Base-by-base conservation (phyloP, 129 eudicot species). In the Sambucus nigra region DNA sequence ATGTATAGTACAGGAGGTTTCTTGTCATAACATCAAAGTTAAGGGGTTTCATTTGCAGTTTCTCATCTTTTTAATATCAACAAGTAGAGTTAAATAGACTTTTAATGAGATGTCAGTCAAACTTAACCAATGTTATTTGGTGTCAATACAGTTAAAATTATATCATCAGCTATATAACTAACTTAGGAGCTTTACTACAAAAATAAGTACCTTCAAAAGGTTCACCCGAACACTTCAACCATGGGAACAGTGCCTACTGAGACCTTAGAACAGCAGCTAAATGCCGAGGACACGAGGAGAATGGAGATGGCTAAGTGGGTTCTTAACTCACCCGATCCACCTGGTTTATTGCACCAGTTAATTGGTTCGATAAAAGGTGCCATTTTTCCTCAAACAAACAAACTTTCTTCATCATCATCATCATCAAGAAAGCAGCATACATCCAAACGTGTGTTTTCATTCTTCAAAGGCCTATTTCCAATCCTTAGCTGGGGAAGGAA, bases 201-300 rank as follows among this genome's bases (percentile, higher is more conserved):
- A 57, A 39, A 33, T 7, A n/a, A 26, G 16, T 5, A 63, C 23
- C 61, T 51, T 26, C 28, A 54, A 68, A 76, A 38, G 45, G 80
- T 75, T 78, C 61, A 47, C 82, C 77, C 86, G 72, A 78, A 69
- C 75, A 83, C 83, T 75, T 78, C 77, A 79, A 53, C 60, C 55
- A 77, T 74, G 54, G 53, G 48, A 49, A 22, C 73, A 53, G 12
- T 66, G 53, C 77, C 73, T 27, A 51, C 70, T 55, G 62, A 72
- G 68, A 72, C 33, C 60, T 48, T 67, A 41, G 85, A 77, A 25
- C 64, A 69, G 51, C 66, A 46, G 46, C 62, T 53, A 42, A 61
- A 68, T 19, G 32, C n/a, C 7, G 71, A 52, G 19, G 64, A 47
- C 11, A 7, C 7, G 3, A 26, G 68, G 66, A 55, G 63, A 15